Evolutionary conservation across 2,329 filamentous ascomycete genomes (phyloP), one percentile per base, ranked within the genome.

Genomic region (Fusarium acutatum): DNA sequence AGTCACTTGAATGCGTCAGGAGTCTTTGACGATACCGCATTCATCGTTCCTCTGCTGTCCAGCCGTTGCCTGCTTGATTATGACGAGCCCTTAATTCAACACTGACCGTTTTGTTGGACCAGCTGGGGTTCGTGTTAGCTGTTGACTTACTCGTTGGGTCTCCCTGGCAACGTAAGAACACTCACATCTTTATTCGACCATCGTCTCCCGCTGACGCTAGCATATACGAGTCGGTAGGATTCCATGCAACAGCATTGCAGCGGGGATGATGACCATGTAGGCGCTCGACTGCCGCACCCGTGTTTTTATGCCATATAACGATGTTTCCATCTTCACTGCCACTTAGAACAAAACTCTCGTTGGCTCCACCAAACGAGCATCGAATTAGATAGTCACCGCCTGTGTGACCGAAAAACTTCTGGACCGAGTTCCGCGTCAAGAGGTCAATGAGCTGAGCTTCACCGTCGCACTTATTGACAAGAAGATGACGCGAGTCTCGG

Each of bases 121-220:
- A 80, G 41, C 78, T 80, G 35, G 30, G n/a, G 40, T 60, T 38
- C 41, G 49, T 58, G 52, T 72, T 43, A 69, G 52, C 49, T 26
- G 35, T 52, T 47, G 43, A 22, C 50, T 47, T 46, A 40, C 47
- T n/a, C 38, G 17, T 38, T 28, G 20, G 11, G 28, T 41, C 40
- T 17, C n/a, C 24, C 10, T 30, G 13, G 18, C 17, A 60, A 41
- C 26, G 13, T 15, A 38, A 40, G 20, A 22, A 37, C 37, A 85
- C 93, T 86, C 86, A 98, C 93, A 99, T 95, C 83, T 92, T 92
- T 72, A 98, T 92, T 80, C 89, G 91, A 60, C 88, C 87, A 79
- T 98, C 96, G 81, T 99, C 96, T 24, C 96, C 95, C 66, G 94
- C 96, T 18, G 95, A 96, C 22, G 95, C 96, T 82, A 98, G 94